Evolutionary conservation across 2,329 filamentous ascomycete genomes (phyloP).

Genomic region (Hypoxylon sp.): DNA sequence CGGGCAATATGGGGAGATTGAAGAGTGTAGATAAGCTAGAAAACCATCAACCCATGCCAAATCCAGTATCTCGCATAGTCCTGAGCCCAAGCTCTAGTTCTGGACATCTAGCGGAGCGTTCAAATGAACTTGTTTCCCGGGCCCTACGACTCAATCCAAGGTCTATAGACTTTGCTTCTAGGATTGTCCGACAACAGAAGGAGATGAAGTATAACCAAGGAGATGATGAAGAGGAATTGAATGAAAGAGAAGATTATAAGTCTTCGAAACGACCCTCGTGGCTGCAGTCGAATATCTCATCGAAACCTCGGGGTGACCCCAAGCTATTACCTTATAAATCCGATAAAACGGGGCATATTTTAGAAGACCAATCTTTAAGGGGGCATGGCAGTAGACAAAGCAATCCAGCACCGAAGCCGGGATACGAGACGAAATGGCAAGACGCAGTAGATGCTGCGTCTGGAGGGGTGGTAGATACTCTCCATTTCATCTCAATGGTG

Average conservation of each 20-base stretch:
- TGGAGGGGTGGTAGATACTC: conserved; percentile 32
- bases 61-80: conserved; percentile 7
- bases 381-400: not conserved
- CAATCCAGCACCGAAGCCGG: not conserved
- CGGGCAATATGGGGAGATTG: not conserved
- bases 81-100: conserved; percentile 23
- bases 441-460: conserved; percentile 39
- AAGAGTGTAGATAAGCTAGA: not conserved
- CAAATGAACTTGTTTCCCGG: conserved; percentile 5
- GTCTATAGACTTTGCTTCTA: conserved; percentile 34
- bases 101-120: not conserved
- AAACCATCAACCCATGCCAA: not conserved
- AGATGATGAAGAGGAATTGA: not conserved
- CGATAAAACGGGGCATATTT: not conserved
- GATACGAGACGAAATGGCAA: conserved; percentile 37
- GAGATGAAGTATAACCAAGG: not conserved
- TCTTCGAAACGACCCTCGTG: conserved; percentile 1
- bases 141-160: conserved; percentile 26
- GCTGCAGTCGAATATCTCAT: conserved; percentile 1
- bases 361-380: not conserved
- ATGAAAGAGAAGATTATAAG: not conserved
- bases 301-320: not conserved
- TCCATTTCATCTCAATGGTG: conserved; percentile 40
- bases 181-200: conserved; percentile 19
- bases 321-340: not conserved